These are phyloP conservation scores for Miscanthus lutarioriparius DNA, from an alignment of 176 grass and related monocot species.

Conservation along the genomic window DNA sequence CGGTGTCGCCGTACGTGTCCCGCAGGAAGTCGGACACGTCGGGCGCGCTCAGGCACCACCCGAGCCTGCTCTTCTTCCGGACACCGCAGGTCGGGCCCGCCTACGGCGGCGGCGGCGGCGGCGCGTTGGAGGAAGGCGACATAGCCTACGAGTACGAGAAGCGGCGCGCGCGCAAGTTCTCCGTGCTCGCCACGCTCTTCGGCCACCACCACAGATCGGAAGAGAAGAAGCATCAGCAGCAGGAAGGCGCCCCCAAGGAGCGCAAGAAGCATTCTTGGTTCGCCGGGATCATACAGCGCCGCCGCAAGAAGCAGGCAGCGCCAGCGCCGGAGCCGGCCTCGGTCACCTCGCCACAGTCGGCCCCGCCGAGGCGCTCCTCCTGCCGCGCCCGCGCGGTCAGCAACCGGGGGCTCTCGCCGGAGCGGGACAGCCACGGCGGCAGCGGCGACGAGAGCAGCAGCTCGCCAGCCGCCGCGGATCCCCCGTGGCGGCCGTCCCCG, in stretches of 20 bases:
- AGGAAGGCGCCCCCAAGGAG: not conserved
- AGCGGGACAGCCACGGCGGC: constrained; percentile 19
- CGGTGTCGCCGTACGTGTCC: constrained; percentile 67
- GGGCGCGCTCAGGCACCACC: constrained; percentile 29
- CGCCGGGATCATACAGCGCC: constrained; percentile 54
- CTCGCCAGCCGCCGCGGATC: constrained; percentile 36
- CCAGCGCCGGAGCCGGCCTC: not conserved
- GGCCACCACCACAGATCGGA: constrained; percentile 37
- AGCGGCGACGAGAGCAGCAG: constrained; percentile 51
- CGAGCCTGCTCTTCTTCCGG: constrained; percentile 71
- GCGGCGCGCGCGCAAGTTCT: constrained; percentile 56
- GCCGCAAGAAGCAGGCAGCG: constrained; percentile 42
- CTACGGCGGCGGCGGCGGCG: constrained; percentile 20
- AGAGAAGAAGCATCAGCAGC: not conserved
- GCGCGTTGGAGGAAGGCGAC: constrained; percentile 43
- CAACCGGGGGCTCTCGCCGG: constrained; percentile 67
- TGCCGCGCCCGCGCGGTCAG: constrained; percentile 46
- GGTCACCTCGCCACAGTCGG: not conserved
- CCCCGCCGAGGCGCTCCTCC: constrained; percentile 36
- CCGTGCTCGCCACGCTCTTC: constrained; percentile 65
- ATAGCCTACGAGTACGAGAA: constrained; percentile 40
- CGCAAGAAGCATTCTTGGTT: constrained; percentile 55
- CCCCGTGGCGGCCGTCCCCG: constrained; percentile 60
- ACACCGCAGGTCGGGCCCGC: constrained; percentile 79
- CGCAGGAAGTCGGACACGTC: constrained; percentile 58